Conservation (phyloP, 202 grass and related monocot species). For the Carex sylvatica region DNA sequence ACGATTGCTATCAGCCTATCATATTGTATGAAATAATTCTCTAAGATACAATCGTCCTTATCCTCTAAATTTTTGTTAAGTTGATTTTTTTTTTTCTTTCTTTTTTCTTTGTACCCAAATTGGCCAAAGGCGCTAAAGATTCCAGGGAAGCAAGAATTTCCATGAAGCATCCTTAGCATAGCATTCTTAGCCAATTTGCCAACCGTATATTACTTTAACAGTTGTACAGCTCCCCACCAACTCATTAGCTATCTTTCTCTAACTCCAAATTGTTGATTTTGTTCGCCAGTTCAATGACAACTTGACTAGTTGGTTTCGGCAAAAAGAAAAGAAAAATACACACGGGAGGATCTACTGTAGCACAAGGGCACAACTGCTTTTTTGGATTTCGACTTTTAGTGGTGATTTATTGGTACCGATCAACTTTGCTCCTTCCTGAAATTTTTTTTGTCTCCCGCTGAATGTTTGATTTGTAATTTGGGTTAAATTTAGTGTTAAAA, state of each 20-base stretch:
- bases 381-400: no score
- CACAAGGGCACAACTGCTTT: no score
- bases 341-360: no score
- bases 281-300: background rate
- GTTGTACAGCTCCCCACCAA: background rate
- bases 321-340: background rate
- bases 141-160: background rate
- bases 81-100: background rate
- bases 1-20: background rate
- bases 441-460: no score
- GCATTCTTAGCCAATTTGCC: background rate
- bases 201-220: conserved; percentile 15
- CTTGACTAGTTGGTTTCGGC: background rate
- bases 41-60: conserved; percentile 1
- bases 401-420: no score
- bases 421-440: no score
- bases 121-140: background rate
- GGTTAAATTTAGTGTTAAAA: no score
- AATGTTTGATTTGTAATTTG: no score
- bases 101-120: background rate
- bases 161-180: conserved; percentile 6
- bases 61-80: background rate
- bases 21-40: background rate
- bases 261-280: background rate
- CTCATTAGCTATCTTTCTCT: background rate